Conservation (phyloP, 352 stramenopile species). For the Pythium dissimile region DNA sequence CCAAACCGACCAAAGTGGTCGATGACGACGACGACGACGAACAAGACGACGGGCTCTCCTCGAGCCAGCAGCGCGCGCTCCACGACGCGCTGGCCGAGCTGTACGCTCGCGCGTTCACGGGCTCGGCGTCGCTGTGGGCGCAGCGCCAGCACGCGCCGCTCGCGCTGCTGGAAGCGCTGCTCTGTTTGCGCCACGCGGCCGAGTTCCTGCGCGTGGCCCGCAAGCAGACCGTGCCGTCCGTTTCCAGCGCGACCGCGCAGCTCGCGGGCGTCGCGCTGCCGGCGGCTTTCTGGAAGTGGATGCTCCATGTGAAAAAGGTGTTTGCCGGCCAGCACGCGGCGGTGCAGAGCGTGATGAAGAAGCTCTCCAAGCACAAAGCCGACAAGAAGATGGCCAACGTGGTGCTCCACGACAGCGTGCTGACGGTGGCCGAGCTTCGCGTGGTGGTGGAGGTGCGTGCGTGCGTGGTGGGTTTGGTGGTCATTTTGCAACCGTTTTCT, state of each 20-base stretch:
- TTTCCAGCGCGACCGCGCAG: conserved; percentile 43
- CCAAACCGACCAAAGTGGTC: conserved; percentile 32
- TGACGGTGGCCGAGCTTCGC: conserved; percentile 38
- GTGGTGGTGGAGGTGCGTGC: conserved; percentile 40
- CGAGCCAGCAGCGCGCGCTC: conserved; percentile 31
- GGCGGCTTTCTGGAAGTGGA: conserved; percentile 41
- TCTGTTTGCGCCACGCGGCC: conserved; percentile 50
- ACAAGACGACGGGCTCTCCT: conserved; percentile 25
- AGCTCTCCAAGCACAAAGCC: conserved; percentile 28
- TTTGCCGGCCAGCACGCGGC: conserved; percentile 14
- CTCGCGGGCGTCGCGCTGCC: conserved; percentile 43
- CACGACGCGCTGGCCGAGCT: conserved; percentile 45
- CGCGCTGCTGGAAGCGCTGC: conserved; percentile 23
- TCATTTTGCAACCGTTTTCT: conserved; percentile 1
- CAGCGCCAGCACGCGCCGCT: conserved; percentile 24
- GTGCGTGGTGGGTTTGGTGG: background rate
- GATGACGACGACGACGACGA: conserved; percentile 38
- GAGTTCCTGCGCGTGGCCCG: conserved; percentile 56
- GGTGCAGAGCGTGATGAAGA: conserved; percentile 27
- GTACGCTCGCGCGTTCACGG: conserved; percentile 49
- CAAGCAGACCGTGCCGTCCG: conserved; percentile 36
- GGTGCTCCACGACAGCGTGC: conserved; percentile 40
- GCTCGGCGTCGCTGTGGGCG: conserved; percentile 15
- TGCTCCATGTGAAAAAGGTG: conserved; percentile 38
- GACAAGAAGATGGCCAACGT: conserved; percentile 36